phyloP scores from a whole-genome alignment of 169 alveolate species.

The Hammondia hammondi region DNA sequence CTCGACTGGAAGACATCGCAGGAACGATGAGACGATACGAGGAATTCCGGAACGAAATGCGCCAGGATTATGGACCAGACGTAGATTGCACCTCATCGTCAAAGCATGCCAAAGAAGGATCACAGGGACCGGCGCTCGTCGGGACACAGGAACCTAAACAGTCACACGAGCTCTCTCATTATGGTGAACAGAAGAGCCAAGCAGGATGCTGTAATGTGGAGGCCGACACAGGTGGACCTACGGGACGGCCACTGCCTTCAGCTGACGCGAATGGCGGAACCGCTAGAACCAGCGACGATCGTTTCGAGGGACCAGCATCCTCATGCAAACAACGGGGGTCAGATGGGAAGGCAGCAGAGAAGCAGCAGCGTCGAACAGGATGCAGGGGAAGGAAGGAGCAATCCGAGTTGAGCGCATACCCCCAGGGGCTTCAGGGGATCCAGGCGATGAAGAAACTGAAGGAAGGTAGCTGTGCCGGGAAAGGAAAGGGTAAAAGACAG shows the following conservation, averaged over 20 bases:
- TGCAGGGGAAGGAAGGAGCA: background rate
- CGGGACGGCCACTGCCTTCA: too few relatives aligned
- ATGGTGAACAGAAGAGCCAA: background rate
- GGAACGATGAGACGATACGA: slow-evolving; percentile 29
- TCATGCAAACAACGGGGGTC: background rate
- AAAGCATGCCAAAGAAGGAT: too few relatives aligned
- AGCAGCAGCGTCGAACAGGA: background rate
- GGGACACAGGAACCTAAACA: too few relatives aligned
- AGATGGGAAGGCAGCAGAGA: background rate
- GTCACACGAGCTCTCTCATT: too few relatives aligned
- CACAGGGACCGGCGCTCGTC: too few relatives aligned
- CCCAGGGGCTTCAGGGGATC: background rate
- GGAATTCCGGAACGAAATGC: background rate
- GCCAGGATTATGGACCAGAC: background rate
- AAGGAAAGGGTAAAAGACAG: background rate
- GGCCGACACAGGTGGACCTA: background rate
- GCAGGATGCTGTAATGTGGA: background rate
- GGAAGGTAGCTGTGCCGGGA: background rate
- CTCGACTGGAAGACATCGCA: slow-evolving; percentile 52
- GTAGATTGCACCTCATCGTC: background rate
- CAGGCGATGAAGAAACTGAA: background rate
- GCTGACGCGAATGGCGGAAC: too few relatives aligned
- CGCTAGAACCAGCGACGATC: background rate
- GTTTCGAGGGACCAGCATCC: background rate
- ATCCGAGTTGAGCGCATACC: background rate